A percentile compares a stretch with the other conserved stretches of the same genome.
These are phyloP conservation scores for Carpinus fangiana DNA, from an alignment of 306 rosid genomes.

Conservation along the genomic window DNA sequence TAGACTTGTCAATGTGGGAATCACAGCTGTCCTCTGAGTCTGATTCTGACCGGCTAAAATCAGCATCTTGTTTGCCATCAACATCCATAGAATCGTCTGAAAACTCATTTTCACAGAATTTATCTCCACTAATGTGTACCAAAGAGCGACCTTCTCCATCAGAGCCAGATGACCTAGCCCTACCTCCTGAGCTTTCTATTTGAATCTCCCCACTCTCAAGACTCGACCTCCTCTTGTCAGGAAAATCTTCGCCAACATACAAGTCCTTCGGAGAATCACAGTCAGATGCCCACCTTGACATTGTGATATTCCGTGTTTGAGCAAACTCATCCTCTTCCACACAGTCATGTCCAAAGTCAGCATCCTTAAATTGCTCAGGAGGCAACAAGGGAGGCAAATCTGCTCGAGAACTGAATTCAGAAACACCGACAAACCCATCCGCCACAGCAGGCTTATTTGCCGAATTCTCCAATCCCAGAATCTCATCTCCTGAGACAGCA, in stretches of 20 bases:
- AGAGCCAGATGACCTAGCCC: slow-evolving; percentile 42
- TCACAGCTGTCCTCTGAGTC: slow-evolving; percentile 41
- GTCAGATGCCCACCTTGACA: slow-evolving; percentile 79
- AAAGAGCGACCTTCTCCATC: slow-evolving; percentile 33
- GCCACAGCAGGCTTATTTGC: slow-evolving; percentile 3
- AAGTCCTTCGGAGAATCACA: slow-evolving; percentile 40
- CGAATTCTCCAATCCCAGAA: slow-evolving; percentile 14
- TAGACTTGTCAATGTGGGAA: slow-evolving; percentile 21
- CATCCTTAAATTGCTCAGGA: neutral
- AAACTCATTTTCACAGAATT: slow-evolving; percentile 26
- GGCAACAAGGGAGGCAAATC: slow-evolving; percentile 24
- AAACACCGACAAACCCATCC: slow-evolving; percentile 18
- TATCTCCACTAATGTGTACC: slow-evolving; percentile 32
- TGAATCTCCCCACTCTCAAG: slow-evolving; percentile 59
- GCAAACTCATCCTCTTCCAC: slow-evolving; percentile 30
- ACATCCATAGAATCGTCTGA: slow-evolving; percentile 9
- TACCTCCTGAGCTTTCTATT: slow-evolving; percentile 38
- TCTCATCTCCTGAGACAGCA: neutral
- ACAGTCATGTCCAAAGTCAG: slow-evolving; percentile 10
- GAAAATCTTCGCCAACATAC: slow-evolving; percentile 31
- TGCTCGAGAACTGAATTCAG: slow-evolving; percentile 6
- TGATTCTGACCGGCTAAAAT: slow-evolving; percentile 15
- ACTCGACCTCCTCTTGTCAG: slow-evolving; percentile 29
- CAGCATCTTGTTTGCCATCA: slow-evolving; percentile 27
- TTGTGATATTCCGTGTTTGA: slow-evolving; percentile 41